Base-by-base conservation (phyloP, 129 eudicot species). In the Sambucus nigra region DNA sequence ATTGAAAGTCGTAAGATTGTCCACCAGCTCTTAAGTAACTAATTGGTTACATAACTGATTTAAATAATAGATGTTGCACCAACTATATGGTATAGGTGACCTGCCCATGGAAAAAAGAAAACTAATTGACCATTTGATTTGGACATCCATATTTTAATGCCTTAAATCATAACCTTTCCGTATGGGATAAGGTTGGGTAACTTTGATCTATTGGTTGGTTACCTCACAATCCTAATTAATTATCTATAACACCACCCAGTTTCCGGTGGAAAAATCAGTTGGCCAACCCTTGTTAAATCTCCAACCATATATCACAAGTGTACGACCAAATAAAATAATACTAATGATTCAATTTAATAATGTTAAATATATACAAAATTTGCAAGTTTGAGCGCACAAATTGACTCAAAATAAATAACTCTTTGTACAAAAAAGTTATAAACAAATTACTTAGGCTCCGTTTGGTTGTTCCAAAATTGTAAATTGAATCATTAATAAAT, bases 51-150 rank as follows among this genome's bases (percentile, higher is more conserved):
- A 27, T 53, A 53, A 29, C 58, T 16, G 17, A 53, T 18, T 53
- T 27, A 15, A 41, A 10, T 26, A 18, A 13, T 24, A 7, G 58
- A 29, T n/a, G 58, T 29, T 53, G 40, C 42, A 53, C 41, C 58
- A 53, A 29, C 58, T 29, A 29, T 26, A 28, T 6, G 1, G 20
- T 53, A 28, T 27, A 29, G 58, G 58, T 53, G 41, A 53, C 58
- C 58, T 53, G 42, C 58, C 58, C 39, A 15, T 25, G 11, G 11
- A 20, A 48, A 7, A 1, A 21, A 42, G 48, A 7, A 40, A 7
- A 7, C n/a, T 48, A 23, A 35, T 35, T 48, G 7, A 47, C 25
- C 25, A 5, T 20, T 19, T 3, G 52, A 21, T 1, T 19, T 22
- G 25, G 53, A 48, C 16, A 0, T 10, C 13, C 26, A 20, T 9